Evolutionary conservation across 805 yeast genomes (phyloP).

Genomic region (Hanseniaspora mollemarum): DNA sequence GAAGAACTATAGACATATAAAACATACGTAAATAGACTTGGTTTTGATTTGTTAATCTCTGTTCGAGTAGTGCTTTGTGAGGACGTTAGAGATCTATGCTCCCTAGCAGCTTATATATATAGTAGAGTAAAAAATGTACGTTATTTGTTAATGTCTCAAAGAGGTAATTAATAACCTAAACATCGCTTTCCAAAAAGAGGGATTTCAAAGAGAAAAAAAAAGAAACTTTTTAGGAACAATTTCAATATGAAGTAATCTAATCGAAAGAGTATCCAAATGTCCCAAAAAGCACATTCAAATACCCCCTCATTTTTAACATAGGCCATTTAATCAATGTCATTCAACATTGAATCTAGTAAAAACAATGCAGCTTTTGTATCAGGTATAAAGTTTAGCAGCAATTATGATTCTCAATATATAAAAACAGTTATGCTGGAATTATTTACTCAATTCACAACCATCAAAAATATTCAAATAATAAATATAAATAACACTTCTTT

Average conservation of each 20-base stretch:
- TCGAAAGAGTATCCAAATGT: too few relatives aligned
- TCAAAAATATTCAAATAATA: slow-evolving; percentile 46
- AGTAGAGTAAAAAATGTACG: too few relatives aligned
- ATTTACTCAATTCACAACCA: slow-evolving; percentile 74
- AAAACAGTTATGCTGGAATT: slow-evolving; percentile 69
- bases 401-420: slow-evolving; percentile 68
- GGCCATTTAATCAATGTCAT: background rate
- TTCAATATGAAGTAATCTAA: too few relatives aligned
- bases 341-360: background rate
- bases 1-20: slow-evolving; percentile 15
- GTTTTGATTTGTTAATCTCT: background rate
- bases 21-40: slow-evolving; percentile 15
- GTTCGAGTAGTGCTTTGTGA: background rate
- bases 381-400: slow-evolving; percentile 38
- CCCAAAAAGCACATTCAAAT: background rate
- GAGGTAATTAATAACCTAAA: too few relatives aligned
- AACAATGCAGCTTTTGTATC: slow-evolving; percentile 8
- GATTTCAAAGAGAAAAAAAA: background rate
- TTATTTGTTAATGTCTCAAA: too few relatives aligned
- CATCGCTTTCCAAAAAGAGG: background rate
- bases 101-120: background rate
- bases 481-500: slow-evolving; percentile 68
- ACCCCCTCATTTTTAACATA: too few relatives aligned
- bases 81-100: background rate
- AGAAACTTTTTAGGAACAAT: too few relatives aligned